Evolutionary conservation across 176 grass and related monocot genomes (phyloP).

Genomic region (Avena atlantica): DNA sequence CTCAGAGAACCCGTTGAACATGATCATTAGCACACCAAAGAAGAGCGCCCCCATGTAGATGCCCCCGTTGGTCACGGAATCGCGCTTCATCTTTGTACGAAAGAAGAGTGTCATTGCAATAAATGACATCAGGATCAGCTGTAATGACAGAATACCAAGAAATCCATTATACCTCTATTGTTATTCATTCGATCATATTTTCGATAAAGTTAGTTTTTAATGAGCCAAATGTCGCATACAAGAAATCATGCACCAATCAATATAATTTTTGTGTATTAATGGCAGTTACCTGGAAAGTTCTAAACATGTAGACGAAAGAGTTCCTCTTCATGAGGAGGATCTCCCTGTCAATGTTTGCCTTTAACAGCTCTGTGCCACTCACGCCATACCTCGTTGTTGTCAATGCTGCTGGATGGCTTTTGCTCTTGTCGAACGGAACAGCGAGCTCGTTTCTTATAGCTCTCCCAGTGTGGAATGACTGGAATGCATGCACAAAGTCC

Average conservation of each 20-base stretch:
- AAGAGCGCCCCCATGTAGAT: constrained; percentile 76
- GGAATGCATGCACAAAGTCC: constrained; percentile 58
- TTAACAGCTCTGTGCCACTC: constrained; percentile 67
- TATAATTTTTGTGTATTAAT: constrained; percentile 10
- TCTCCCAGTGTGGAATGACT: constrained; percentile 66
- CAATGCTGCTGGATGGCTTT: constrained; percentile 79
- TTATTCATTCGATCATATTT: constrained; percentile 13
- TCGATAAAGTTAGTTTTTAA: background rate
- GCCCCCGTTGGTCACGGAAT: constrained; percentile 39
- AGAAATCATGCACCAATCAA: background rate
- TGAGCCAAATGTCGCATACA: background rate
- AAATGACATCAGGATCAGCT: constrained; percentile 66
- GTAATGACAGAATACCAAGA: constrained; percentile 30
- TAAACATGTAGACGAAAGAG: constrained; percentile 93
- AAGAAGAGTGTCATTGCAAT: constrained; percentile 87
- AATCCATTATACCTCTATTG: constrained; percentile 24
- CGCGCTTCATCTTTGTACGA: constrained; percentile 77
- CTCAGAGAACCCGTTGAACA: constrained; percentile 91
- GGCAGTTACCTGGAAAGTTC: constrained; percentile 62
- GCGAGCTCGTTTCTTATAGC: constrained; percentile 59
- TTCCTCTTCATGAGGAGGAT: constrained; percentile 96
- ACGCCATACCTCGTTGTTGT: constrained; percentile 75
- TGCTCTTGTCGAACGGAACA: constrained; percentile 67
- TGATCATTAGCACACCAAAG: constrained; percentile 72
- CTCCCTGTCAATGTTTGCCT: constrained; percentile 78